Evolutionary conservation across 768 basidiomycete species (phyloP).

Genomic region (Tephrocybe rancida): DNA sequence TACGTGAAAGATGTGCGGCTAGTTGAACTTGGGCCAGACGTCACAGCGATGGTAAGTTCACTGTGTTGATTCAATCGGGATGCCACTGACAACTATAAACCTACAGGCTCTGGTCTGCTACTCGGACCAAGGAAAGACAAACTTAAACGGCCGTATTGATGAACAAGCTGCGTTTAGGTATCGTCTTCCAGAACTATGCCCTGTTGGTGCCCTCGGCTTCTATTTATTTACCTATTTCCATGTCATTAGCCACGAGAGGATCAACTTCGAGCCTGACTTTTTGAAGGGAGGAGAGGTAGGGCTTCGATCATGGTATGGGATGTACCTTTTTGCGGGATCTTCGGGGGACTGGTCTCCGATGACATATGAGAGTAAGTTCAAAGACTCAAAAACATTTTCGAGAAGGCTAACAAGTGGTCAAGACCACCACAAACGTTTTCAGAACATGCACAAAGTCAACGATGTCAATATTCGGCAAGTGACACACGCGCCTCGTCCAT

Average conservation of each 20-base stretch:
- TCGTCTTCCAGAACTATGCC: slow-evolving; percentile 24
- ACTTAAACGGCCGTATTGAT: slow-evolving; percentile 12
- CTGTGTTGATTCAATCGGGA: not conserved
- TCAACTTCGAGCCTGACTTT: slow-evolving; percentile 20
- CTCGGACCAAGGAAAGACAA: slow-evolving; percentile 3
- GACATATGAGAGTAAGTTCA: slow-evolving; percentile 29
- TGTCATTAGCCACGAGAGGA: slow-evolving; percentile 8
- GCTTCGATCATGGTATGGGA: slow-evolving; percentile 24
- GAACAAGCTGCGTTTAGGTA: slow-evolving; percentile 29
- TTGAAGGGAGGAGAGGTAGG: slow-evolving; percentile 19
- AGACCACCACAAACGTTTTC: slow-evolving; percentile 28
- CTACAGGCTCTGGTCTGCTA: slow-evolving; percentile 2
- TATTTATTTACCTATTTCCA: slow-evolving; percentile 23
- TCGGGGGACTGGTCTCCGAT: slow-evolving; percentile 16
- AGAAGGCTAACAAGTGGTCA: not conserved
- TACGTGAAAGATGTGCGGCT: slow-evolving; percentile 10
- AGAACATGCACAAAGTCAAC: slow-evolving; percentile 23
- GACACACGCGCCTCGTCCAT: slow-evolving; percentile 14
- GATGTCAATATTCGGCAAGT: slow-evolving; percentile 14
- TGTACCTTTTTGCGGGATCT: slow-evolving; percentile 1
- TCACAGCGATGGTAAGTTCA: not conserved
- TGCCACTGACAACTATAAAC: not conserved
- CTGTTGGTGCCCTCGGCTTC: slow-evolving; percentile 6
- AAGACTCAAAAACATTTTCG: not conserved
- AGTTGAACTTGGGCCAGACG: not conserved